Percentiles rank a stretch among this genome's conserved stretches.
Conservation (phyloP, 257 asterid genomes). For the Ilex asprella region DNA sequence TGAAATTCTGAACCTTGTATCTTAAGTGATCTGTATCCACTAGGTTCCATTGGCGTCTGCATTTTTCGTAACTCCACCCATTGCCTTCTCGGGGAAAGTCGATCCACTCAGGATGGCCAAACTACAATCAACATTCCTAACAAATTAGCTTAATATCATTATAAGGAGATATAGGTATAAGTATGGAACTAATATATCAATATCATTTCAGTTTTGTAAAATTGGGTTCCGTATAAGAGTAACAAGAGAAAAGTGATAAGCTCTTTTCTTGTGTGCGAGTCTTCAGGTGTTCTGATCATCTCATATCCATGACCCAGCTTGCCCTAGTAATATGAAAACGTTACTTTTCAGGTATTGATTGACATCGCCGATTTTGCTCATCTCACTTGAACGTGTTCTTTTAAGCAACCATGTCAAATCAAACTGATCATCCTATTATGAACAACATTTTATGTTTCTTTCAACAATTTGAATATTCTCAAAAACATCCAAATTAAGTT, state of each 20-base stretch:
- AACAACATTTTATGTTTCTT: neutral
- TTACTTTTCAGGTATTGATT: neutral
- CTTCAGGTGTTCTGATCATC: neutral
- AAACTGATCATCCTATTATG: neutral
- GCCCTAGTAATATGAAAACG: neutral
- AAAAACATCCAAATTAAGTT: neutral
- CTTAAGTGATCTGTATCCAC: constrained; percentile 76
- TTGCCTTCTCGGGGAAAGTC: constrained; percentile 99
- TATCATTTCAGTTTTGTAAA: neutral
- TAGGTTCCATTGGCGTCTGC: constrained; percentile 95
- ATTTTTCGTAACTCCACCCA: constrained; percentile 83
- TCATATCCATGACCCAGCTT: neutral
- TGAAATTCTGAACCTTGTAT: constrained; percentile 60
- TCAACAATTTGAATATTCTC: neutral
- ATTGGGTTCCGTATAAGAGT: neutral
- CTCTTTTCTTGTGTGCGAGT: no score
- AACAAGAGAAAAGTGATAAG: no score
- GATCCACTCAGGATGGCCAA: constrained; percentile 99
- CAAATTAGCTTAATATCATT: no score
- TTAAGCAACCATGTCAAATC: no score
- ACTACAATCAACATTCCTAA: constrained; percentile 28
- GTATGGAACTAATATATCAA: neutral
- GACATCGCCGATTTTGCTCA: no score
- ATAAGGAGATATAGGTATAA: neutral
- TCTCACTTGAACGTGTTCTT: no score